These are phyloP conservation scores for Podaxis sp. DNA, from an alignment of 768 basidiomycete species.

Conservation along the genomic window DNA sequence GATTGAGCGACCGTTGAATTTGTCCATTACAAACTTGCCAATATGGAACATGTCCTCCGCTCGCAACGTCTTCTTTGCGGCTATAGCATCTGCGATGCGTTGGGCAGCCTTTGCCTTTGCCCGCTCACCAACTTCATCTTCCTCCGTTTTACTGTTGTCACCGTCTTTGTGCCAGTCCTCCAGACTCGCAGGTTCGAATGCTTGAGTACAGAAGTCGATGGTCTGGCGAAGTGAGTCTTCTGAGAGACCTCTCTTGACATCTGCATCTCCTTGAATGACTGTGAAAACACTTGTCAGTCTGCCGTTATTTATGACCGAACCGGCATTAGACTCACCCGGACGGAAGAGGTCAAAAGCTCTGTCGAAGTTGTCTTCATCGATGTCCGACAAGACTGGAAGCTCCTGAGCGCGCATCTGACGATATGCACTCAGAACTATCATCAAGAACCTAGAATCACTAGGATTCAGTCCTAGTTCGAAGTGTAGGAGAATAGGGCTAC, in stretches of 20 bases:
- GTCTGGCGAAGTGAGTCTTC: conserved; percentile 17
- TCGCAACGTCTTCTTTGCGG: conserved; percentile 17
- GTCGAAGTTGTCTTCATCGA: conserved; percentile 45
- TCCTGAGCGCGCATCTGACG: conserved; percentile 40
- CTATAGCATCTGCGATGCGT: conserved; percentile 8
- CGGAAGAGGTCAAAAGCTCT: conserved; percentile 40
- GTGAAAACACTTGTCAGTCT: neutral
- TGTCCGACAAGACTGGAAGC: conserved; percentile 32
- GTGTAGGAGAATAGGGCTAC: neutral
- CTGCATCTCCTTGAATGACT: conserved; percentile 26
- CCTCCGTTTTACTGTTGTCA: neutral
- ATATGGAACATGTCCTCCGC: conserved; percentile 16
- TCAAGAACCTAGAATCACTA: conserved; percentile 29
- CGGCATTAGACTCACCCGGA: conserved; percentile 20
- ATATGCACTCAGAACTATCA: conserved; percentile 45
- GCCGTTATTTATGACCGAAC: neutral
- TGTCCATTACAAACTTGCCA: conserved; percentile 17
- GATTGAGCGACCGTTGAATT: conserved; percentile 14
- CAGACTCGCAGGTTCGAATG: conserved; percentile 13
- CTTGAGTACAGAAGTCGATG: conserved; percentile 17
- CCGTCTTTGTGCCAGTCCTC: conserved; percentile 12
- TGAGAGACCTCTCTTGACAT: conserved; percentile 14
- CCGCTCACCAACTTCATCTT: neutral
- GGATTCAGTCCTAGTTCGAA: neutral
- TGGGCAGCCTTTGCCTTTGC: conserved; percentile 1